phyloP scores from a whole-genome alignment of 2,329 filamentous ascomycete species.

The Pseudogymnoascus sp. region DNA sequence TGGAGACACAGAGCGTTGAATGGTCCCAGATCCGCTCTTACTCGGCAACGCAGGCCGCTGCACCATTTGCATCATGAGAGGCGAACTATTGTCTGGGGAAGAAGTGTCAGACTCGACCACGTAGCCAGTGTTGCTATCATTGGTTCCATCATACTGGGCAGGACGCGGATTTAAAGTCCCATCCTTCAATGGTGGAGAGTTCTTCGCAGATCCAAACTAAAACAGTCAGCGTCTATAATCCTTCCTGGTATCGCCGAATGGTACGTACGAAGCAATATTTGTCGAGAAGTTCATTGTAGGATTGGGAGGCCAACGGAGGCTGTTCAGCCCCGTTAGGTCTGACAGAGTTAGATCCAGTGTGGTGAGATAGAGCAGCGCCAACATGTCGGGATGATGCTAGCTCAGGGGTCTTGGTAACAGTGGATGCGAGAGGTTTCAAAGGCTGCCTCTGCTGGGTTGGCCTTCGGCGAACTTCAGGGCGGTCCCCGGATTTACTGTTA shows the following conservation, averaged over 20 bases:
- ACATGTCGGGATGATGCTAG: not conserved
- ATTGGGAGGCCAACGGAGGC: constrained; percentile 70
- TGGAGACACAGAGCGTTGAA: constrained; percentile 33
- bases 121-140: constrained; percentile 26
- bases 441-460: constrained; percentile 17
- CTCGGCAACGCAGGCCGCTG: constrained; percentile 29
- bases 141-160: constrained; percentile 37
- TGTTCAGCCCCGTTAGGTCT: constrained; percentile 41
- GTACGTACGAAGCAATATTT: constrained; percentile 99
- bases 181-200: constrained; percentile 42
- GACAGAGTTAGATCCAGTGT: not conserved
- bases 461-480: constrained; percentile 45
- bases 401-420: not conserved
- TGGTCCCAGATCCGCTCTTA: constrained; percentile 26
- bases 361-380: not conserved
- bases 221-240: constrained; percentile 34
- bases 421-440: constrained; percentile 15
- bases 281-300: constrained; percentile 94
- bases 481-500: constrained; percentile 53
- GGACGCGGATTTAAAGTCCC: constrained; percentile 32
- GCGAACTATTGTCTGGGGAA: constrained; percentile 16
- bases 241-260: constrained; percentile 27
- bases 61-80: constrained; percentile 20
- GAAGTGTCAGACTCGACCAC: constrained; percentile 22
- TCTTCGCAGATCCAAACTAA: constrained; percentile 56